Conservation (phyloP, 2,329 filamentous ascomycete species). For the Hawksworthiomyces lignivorus region DNA sequence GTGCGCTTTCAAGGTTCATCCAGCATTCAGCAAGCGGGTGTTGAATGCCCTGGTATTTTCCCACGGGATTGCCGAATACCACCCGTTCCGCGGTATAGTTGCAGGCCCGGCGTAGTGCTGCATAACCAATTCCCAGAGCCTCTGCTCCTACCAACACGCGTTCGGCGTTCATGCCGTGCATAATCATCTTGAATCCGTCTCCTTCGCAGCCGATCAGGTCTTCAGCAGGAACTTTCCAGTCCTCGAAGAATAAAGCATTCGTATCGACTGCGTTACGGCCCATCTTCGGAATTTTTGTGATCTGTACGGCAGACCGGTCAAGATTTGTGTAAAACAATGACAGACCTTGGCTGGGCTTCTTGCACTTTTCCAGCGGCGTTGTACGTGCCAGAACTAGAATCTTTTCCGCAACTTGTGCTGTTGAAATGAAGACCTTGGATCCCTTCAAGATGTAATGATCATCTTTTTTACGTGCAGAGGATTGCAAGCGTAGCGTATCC, state of each 20-base stretch:
- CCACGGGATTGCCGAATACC: constrained; percentile 58
- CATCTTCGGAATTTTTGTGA: constrained; percentile 77
- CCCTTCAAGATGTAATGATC: constrained; percentile 67
- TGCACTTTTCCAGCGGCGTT: neutral
- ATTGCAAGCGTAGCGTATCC: constrained; percentile 65
- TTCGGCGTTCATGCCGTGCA: constrained; percentile 76
- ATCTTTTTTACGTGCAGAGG: constrained; percentile 44
- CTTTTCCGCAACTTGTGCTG: constrained; percentile 70
- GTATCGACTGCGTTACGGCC: constrained; percentile 74
- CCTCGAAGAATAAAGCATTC: constrained; percentile 83
- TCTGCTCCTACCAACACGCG: constrained; percentile 70
- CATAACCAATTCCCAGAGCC: constrained; percentile 72
- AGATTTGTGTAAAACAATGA: constrained; percentile 77
- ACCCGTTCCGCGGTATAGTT: constrained; percentile 59
- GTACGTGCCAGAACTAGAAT: constrained; percentile 81
- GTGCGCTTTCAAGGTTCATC: constrained; percentile 58
- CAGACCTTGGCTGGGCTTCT: constrained; percentile 49
- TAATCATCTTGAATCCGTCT: constrained; percentile 70
- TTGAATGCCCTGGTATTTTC: constrained; percentile 57
- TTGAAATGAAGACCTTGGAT: constrained; percentile 87
- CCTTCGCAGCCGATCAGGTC: constrained; percentile 64
- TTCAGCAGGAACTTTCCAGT: constrained; percentile 56
- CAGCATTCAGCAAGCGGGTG: constrained; percentile 60
- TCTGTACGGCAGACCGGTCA: constrained; percentile 48
- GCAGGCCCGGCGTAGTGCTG: constrained; percentile 53